These are phyloP conservation scores for Trypanosoma avium DNA, from an alignment of 208 protist species.

Conservation along the genomic window DNA sequence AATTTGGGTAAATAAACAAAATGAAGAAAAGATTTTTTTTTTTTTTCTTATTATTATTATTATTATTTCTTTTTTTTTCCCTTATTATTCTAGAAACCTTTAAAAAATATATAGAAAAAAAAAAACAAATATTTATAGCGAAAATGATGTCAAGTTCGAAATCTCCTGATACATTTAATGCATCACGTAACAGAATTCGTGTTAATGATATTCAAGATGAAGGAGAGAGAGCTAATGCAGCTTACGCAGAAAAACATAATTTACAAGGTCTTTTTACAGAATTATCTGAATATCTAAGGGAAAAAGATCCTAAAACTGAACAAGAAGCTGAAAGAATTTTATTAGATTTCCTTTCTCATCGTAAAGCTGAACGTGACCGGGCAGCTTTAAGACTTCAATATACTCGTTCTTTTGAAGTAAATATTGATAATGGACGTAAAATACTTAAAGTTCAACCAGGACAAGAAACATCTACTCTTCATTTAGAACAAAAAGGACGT, in stretches of 20 bases:
- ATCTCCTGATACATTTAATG: constrained; percentile 54
- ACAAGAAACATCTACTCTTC: constrained; percentile 57
- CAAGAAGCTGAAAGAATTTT: constrained; percentile 71
- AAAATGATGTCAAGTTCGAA: constrained; percentile 24
- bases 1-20: no score
- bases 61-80: constrained; percentile 4
- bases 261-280: constrained; percentile 73
- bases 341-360: constrained; percentile 74
- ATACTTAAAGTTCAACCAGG: constrained; percentile 53
- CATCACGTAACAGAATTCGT: constrained; percentile 60
- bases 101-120: not conserved
- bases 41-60: constrained; percentile 12
- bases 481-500: constrained; percentile 71
- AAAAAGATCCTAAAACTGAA: constrained; percentile 80
- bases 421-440: constrained; percentile 77
- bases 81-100: not conserved
- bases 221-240: constrained; percentile 69
- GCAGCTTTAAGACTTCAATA: constrained; percentile 77
- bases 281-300: constrained; percentile 66
- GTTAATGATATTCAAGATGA: constrained; percentile 63
- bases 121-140: not conserved
- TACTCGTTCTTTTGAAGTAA: constrained; percentile 71
- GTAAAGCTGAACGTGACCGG: constrained; percentile 73
- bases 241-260: constrained; percentile 80
- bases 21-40: constrained; percentile 1